phyloP scores from a whole-genome alignment of 2,329 filamentous ascomycete species.

The Stemphylium lycopersici region DNA sequence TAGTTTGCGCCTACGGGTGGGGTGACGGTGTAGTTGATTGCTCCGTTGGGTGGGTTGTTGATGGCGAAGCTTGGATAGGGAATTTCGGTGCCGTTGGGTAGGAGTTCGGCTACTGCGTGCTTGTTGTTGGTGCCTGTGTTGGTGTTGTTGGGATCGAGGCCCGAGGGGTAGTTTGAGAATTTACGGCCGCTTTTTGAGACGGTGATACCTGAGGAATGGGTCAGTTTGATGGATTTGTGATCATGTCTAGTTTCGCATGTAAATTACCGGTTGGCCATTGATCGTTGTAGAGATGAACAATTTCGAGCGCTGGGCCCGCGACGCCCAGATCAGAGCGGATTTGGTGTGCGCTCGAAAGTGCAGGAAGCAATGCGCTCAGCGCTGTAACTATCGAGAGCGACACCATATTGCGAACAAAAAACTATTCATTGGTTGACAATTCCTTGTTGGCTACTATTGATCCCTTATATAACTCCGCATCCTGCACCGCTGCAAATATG shows the following conservation, averaged over 20 bases:
- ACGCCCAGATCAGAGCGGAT: slow-evolving; percentile 44
- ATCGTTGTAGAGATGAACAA: slow-evolving; percentile 59
- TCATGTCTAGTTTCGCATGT: background rate
- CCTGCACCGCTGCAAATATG: slow-evolving; percentile 7
- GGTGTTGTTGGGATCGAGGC: slow-evolving; percentile 57
- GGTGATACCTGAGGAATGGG: slow-evolving; percentile 51
- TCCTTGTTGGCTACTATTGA: background rate
- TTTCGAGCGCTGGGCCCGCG: slow-evolving; percentile 54
- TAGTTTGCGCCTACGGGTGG: slow-evolving; percentile 56
- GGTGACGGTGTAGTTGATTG: slow-evolving; percentile 58
- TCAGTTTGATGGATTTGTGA: background rate
- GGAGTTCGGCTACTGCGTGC: slow-evolving; percentile 58
- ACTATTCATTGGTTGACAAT: background rate
- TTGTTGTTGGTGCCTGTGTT: slow-evolving; percentile 50
- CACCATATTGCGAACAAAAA: background rate
- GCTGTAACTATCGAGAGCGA: slow-evolving; percentile 8
- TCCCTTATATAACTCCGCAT: slow-evolving; percentile 9
- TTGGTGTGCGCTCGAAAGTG: slow-evolving; percentile 22
- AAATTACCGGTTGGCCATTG: slow-evolving; percentile 54
- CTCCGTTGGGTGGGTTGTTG: slow-evolving; percentile 58
- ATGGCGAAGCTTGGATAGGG: slow-evolving; percentile 53
- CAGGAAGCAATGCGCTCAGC: slow-evolving; percentile 18
- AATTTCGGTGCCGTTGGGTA: slow-evolving; percentile 51
- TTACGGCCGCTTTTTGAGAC: slow-evolving; percentile 58
- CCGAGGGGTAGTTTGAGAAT: slow-evolving; percentile 60